Evolutionary conservation across 257 asterid species (phyloP), one percentile per base, ranked within the genome.

Genomic region (Solanum piurae): DNA sequence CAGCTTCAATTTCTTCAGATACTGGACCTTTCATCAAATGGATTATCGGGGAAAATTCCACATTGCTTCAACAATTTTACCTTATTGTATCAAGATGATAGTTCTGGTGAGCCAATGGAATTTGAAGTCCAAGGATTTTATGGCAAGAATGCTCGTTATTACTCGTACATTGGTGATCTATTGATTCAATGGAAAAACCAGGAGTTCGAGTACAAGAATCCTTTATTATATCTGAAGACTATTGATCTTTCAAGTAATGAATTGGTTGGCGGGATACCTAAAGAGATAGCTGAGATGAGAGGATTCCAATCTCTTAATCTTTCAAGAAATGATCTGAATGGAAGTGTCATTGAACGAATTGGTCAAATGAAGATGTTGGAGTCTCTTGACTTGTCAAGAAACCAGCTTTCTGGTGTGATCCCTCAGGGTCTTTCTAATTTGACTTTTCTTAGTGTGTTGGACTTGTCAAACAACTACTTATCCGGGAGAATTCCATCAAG

Each of bases 211-310:
- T 40, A 40, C 44, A 40, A 40, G 44, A 40, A 40, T 40, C 44
- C 44, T 27, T 18, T 91, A 18, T 13, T 52, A 42, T 87, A 85
- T 68, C 87, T 91, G 11, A 93, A 83, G 66, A 87, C 71, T 3
- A 38, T 90, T 1, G 95, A 90, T 85, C 88, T 92, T 23, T 91
- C 95, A 1, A 84, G 90, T 42, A 91, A 91, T 40, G 29, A 16
- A 20, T 55, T 90, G 44, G 80, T 34, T 8, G 92, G 92, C 36
- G 68, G 62, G n/a, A 38, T 92, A 9, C 94, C 92, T 3, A 12
- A 25, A 14, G 83, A 86, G 29, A 31, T 88, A 40, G 73, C 82
- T 12, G 9, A n/a, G 12, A 18, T 90, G 86, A 86, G 25, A n/a
- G 91, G 89, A 66, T 77, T 91, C 58, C 44, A 46, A 10, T 90